phyloP scores from a whole-genome alignment of 2,329 filamentous ascomycete species.

The Trichoderma citrinoviride region DNA sequence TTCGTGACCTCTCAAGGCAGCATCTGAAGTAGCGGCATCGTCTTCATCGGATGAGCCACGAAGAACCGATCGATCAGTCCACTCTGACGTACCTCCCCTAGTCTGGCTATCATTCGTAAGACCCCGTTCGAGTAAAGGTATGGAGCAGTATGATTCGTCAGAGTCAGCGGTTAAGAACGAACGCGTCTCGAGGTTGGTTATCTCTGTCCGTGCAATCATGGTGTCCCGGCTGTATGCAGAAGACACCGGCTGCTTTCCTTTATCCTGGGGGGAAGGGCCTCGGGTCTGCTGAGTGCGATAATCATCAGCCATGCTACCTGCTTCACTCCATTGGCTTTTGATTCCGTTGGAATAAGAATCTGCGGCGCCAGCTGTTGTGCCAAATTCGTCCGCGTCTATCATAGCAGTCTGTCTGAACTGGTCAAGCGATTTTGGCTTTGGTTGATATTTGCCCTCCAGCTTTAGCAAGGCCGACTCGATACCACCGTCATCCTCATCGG shows the following conservation, averaged over 20 bases:
- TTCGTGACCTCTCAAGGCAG: slow-evolving; percentile 26
- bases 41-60: slow-evolving; percentile 46
- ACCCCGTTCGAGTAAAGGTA: slow-evolving; percentile 71
- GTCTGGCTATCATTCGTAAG: slow-evolving; percentile 50
- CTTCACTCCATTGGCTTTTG: not conserved
- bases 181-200: slow-evolving; percentile 35
- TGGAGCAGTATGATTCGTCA: slow-evolving; percentile 71
- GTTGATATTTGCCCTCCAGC: slow-evolving; percentile 81
- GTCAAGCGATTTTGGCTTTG: slow-evolving; percentile 42
- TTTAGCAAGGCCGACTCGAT: slow-evolving; percentile 92
- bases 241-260: not conserved
- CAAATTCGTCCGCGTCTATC: slow-evolving; percentile 11
- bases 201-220: not conserved
- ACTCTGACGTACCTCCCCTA: slow-evolving; percentile 43
- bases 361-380: not conserved
- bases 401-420: slow-evolving; percentile 9
- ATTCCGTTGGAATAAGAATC: not conserved
- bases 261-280: not conserved
- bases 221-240: not conserved
- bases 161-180: slow-evolving; percentile 62
- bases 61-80: slow-evolving; percentile 56
- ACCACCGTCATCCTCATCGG: slow-evolving; percentile 79
- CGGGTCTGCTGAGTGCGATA: not conserved
- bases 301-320: not conserved
- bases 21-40: slow-evolving; percentile 17